Evolutionary conservation across 805 yeast genomes (phyloP), one percentile per base, ranked within the genome.

Genomic region (Pichia gijzeniarum): DNA sequence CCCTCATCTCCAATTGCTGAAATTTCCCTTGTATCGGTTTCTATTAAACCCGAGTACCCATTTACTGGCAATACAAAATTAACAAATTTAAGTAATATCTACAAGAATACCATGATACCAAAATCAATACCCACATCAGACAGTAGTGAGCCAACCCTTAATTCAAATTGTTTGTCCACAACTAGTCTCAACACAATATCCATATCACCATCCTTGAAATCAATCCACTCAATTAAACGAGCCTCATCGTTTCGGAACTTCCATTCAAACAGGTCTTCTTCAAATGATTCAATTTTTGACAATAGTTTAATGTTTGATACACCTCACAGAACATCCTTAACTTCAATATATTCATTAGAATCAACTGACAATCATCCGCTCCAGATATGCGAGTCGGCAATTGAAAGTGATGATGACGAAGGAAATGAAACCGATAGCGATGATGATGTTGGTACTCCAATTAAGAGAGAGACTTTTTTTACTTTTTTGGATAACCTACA

Each of bases 161-260:
- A 25, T 6, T 25, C 28, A 25, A 25, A 30, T 14, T 31, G 36
- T 32, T 40, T 32, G 17, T 14, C 34, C 2, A 22, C 27, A 14
- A 19, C n/a, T 20, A 19, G 16, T n/a, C 12, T 4, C 8, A 31
- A 34, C 16, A 12, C 20, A 1, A 6, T 12, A 6, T 21, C 40
- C 10, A 33, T 33, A 16, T 41, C 48, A 2, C 48, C 49, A 7
- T 47, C 49, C 16, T 27, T 47, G 4, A 38, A 35, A 22, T 38
- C 47, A 2, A 40, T 44, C 4, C 43, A 43, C 43, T 21, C 28
- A 28, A 18, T 35, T 5, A 47, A 43, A 47, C 33, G 38, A 12
- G 41, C 44, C 13, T 19, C 40, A n/a, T 39, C 49, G 2, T 43
- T 43, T 4, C 34, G 36, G 27, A 41, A 37, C 18, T n/a, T 19